Evolutionary conservation across 73 alveolate species (phyloP), one percentile per base, ranked within the genome.

Genomic region (Loxodes magnus): DNA sequence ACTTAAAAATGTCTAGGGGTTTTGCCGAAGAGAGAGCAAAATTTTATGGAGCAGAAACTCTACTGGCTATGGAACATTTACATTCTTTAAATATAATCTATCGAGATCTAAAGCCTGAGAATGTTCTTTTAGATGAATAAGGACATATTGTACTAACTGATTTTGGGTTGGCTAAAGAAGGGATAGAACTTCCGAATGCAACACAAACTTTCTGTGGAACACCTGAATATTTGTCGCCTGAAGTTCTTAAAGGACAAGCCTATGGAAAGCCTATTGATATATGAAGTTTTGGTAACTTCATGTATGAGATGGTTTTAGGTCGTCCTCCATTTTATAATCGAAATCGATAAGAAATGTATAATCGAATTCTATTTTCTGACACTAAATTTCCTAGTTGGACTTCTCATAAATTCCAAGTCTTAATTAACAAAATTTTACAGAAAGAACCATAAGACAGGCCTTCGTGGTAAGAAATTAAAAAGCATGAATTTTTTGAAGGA

Each of bases 71-170:
- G 41, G 96, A 89, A 17, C 88, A 78, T 56, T 61, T 84, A 25
- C 93, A 84, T 60, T 64, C 71, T 52, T 68, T 76, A 59, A 85
- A 84, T 67, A 77, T 77, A 5, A 70, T 84, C n/a, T 79, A 79
- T 56, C 44, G 96, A 53, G 96, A 84, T 71, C 71, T 84, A 30
- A 84, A 84, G 25, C 88, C 90, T 9, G 96, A 84, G 27, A 84
- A 84, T 63, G 71, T 84, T 4, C 71, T 84, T 9, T 79, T 84
- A 55, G 96, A 84, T 73, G 76, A 65, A 44, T 74, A 70, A 44
- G 96, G 96, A 0, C 84, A 84, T 79, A 93, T 82, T 21, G 71
- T 61, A 77, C 60, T 84, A 31, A 72, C 96, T 6, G 96, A 85
- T 56, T 85, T 85, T 49, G 96, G 96, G 30, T 64, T 84, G 81